Percentiles rank a stretch among this genome's conserved stretches.
These are phyloP conservation scores for Cladorrhinum sp. DNA, from an alignment of 2,329 filamentous ascomycete genomes.

Conservation along the genomic window DNA sequence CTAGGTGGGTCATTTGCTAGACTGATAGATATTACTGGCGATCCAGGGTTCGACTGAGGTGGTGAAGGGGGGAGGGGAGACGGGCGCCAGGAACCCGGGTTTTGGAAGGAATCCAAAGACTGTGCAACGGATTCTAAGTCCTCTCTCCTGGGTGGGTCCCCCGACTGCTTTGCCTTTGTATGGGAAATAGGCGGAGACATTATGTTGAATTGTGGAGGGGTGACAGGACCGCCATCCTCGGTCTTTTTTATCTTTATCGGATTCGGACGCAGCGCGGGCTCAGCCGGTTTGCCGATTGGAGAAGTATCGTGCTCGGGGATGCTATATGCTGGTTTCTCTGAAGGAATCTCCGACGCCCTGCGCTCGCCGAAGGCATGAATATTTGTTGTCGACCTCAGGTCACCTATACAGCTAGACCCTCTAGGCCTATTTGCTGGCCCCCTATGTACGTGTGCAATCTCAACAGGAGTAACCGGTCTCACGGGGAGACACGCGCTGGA, in stretches of 20 bases:
- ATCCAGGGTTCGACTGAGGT: constrained; percentile 39
- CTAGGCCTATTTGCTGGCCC: constrained; percentile 12
- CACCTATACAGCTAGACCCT: constrained; percentile 16
- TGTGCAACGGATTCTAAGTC: constrained; percentile 41
- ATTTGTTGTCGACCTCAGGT: constrained; percentile 8
- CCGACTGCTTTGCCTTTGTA: constrained; percentile 9
- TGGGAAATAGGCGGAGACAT: constrained; percentile 42
- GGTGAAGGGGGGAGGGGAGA: constrained; percentile 45
- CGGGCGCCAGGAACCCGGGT: constrained; percentile 51
- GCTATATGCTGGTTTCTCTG: background rate
- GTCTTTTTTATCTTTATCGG: background rate
- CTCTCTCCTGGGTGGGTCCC: constrained; percentile 23
- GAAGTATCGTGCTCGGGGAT: background rate
- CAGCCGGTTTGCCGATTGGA: background rate
- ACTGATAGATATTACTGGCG: constrained; percentile 39
- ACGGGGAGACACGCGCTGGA: constrained; percentile 29
- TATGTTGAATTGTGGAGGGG: constrained; percentile 38
- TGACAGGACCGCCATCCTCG: constrained; percentile 20
- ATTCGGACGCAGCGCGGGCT: background rate
- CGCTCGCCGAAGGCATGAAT: constrained; percentile 6
- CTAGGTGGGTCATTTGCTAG: constrained; percentile 39
- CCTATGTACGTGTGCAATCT: constrained; percentile 20
- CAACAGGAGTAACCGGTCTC: constrained; percentile 27
- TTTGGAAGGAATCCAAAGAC: constrained; percentile 54
- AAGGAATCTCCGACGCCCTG: constrained; percentile 3